Conservation (phyloP, 2,329 filamentous ascomycete species). For the Diaporthe ampelina region DNA sequence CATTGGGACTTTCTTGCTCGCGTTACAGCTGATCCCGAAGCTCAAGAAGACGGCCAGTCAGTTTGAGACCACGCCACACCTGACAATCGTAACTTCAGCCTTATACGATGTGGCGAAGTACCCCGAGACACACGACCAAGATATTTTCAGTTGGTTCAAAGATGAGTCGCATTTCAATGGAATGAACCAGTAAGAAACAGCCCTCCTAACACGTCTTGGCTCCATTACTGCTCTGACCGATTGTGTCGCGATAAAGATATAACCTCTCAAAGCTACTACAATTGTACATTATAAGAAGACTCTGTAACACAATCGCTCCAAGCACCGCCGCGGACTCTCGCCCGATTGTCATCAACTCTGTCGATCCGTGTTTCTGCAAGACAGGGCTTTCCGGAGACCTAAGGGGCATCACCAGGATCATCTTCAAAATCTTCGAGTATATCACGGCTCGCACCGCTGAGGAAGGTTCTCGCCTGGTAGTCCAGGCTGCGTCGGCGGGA, state of each 20-base stretch:
- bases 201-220: not conserved
- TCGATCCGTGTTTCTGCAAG: conserved; percentile 45
- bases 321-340: conserved; percentile 8
- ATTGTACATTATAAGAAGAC: conserved; percentile 38
- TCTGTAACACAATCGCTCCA: conserved; percentile 35
- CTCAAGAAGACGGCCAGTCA: conserved; percentile 40
- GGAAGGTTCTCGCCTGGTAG: conserved; percentile 42
- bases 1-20: conserved; percentile 43
- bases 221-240: not conserved
- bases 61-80: conserved; percentile 36
- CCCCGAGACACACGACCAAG: conserved; percentile 41
- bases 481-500: conserved; percentile 42
- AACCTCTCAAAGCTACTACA: conserved; percentile 44
- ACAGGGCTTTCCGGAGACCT: conserved; percentile 41
- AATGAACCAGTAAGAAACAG: conserved; percentile 37
- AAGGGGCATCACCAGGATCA: conserved; percentile 3
- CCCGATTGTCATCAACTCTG: conserved; percentile 44
- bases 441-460: conserved; percentile 42
- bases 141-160: conserved; percentile 43
- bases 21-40: conserved; percentile 40
- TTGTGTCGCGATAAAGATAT: conserved; percentile 34
- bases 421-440: conserved; percentile 39
- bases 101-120: conserved; percentile 44
- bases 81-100: conserved; percentile 43
- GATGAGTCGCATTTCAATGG: conserved; percentile 40